Base-by-base conservation (phyloP, 352 stramenopile genomes). In the Phytophthora meadii region DNA sequence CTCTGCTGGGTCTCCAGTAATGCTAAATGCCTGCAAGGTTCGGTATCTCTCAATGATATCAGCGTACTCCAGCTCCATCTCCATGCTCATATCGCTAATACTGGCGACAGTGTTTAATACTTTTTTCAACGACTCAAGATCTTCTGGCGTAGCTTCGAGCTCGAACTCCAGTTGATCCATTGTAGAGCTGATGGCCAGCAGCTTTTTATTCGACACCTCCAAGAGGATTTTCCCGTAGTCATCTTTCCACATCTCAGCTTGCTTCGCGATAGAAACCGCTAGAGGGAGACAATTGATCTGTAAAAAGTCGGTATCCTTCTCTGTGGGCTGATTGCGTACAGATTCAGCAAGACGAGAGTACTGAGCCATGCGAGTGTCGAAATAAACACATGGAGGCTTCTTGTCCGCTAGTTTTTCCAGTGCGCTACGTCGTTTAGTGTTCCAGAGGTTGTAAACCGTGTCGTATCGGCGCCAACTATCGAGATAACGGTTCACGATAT, bases 261-360 rank as follows among this genome's bases (percentile, higher is more conserved):
- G 91, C 56, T 93, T 95, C 4, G 92, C 84, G 41, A 98, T 97
- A 11, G 89, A 85, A 0, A 97, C 60, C 0, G 93, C 91, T 1
- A 99, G 90, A 1, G 87, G 78, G 4, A 95, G 64, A 64, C 88
- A 98, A 66, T 99, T 97, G 54, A 99, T 95, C 63, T 96, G 91
- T 11, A 99, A 67, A 48, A 99, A 99, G 53, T 98, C 93, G 0
- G 97, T 97, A 61, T 98, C 93, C 65, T 98, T 98, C 37, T 96
- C 85, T 0, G 88, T 96, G 6, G 90, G 88, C 60, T 97, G 92
- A 28, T 82, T 91, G 7, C 89, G 78, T 22, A 97, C 92, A 5
- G 84, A 95, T 45, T 98, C 89, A 9, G 90, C 88, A 0, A 99
- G 70, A 2, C 86, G 75, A 7, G 88, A 89, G 65, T 98, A 98